phyloP scores from a whole-genome alignment of 352 stramenopile genomes.

The Phytophthora foliorum region DNA sequence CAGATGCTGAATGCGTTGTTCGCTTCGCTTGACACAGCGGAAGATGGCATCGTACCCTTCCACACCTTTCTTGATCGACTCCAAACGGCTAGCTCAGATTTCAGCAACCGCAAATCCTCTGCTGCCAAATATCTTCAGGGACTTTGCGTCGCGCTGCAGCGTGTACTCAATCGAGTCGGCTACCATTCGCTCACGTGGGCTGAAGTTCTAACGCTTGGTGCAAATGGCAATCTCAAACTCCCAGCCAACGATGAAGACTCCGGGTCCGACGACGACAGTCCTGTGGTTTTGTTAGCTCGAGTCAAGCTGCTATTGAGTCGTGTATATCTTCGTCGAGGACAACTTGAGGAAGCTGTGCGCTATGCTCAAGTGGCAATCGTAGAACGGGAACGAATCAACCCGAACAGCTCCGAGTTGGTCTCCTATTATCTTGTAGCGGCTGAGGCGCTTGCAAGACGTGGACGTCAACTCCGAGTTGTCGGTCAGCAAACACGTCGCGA shows the following conservation, averaged over 20 bases:
- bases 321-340: constrained; percentile 60
- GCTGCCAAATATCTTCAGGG: constrained; percentile 35
- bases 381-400: constrained; percentile 49
- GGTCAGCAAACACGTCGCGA: constrained; percentile 60
- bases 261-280: constrained; percentile 18
- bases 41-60: constrained; percentile 56
- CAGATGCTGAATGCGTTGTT: constrained; percentile 47
- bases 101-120: constrained; percentile 30
- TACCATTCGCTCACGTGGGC: constrained; percentile 43
- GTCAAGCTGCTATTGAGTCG: constrained; percentile 64
- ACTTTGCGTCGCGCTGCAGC: constrained; percentile 37
- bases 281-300: constrained; percentile 42
- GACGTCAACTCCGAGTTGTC: constrained; percentile 57
- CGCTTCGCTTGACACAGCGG: constrained; percentile 46
- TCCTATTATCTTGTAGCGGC: constrained; percentile 65
- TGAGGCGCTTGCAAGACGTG: constrained; percentile 61
- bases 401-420: constrained; percentile 45
- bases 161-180: constrained; percentile 33
- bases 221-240: constrained; percentile 18
- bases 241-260: constrained; percentile 27
- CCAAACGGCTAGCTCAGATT: constrained; percentile 26
- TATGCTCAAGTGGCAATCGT: constrained; percentile 59
- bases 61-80: constrained; percentile 48
- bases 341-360: constrained; percentile 64
- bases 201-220: constrained; percentile 30